A percentile compares a stretch with the other conserved stretches of the same genome.
Conservation (phyloP, 768 basidiomycete genomes). For the Neoboletus magnificus region DNA sequence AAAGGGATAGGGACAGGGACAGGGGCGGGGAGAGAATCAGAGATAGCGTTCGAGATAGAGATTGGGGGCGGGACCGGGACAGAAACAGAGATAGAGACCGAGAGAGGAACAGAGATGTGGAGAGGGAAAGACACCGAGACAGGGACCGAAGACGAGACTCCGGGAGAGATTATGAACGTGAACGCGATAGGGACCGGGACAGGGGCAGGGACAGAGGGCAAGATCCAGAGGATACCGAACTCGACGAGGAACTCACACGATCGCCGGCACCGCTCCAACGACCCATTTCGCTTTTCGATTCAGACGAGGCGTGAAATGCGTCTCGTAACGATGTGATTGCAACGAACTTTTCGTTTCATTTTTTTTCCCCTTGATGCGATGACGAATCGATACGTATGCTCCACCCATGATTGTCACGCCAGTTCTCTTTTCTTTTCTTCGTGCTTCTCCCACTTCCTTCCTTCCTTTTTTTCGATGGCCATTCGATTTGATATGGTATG, state of each 20-base stretch:
- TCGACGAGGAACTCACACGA: constrained; percentile 10
- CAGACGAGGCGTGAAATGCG: constrained; percentile 15
- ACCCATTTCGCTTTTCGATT: constrained; percentile 33
- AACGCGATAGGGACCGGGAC: not conserved
- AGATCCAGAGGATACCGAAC: constrained; percentile 7
- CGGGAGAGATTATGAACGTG: not conserved
- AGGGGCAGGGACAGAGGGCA: not conserved
- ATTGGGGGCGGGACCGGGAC: not conserved
- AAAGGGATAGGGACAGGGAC: too few species aligned
- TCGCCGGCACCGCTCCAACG: constrained; percentile 30
- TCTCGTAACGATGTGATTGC: not conserved
- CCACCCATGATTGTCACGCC: not conserved
- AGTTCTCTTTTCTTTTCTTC: not conserved
- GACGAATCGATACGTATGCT: not conserved
- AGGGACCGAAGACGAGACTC: not conserved
- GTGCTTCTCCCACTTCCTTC: not conserved
- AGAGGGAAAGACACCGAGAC: not conserved
- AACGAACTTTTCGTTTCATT: not conserved
- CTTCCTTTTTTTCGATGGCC: not conserved
- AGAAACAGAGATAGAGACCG: not conserved
- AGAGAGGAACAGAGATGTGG: not conserved
- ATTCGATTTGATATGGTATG: constrained; percentile 4
- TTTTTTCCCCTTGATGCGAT: not conserved
- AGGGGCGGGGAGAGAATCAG: not conserved
- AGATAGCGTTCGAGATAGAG: not conserved